phyloP scores from a whole-genome alignment of 257 asterid species.

The Penstemon eatonii region DNA sequence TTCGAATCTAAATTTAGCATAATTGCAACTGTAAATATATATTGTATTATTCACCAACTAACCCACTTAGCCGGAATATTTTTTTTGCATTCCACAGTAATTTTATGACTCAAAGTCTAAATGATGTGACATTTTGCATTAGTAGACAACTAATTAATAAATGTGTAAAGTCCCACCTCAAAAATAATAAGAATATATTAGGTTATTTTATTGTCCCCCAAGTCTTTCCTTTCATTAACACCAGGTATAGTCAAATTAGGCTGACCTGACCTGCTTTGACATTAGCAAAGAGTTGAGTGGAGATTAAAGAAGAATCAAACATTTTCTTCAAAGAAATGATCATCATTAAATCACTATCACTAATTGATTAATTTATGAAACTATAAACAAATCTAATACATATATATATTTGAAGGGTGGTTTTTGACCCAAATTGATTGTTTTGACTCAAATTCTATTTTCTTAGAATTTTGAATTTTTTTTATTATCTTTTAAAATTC shows the following conservation, averaged over 20 bases:
- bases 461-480: no score
- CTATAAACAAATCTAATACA: no score
- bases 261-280: not conserved
- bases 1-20: not conserved
- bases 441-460: no score
- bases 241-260: slow-evolving; percentile 8
- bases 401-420: no score
- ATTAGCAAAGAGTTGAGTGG: not conserved
- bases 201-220: not conserved
- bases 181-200: not conserved
- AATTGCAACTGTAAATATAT: slow-evolving; percentile 9
- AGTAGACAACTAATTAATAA: no score
- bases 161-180: slow-evolving; percentile 19
- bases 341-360: not conserved
- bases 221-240: not conserved
- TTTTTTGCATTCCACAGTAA: not conserved
- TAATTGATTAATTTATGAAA: no score
- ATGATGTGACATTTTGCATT: slow-evolving; percentile 16
- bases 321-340: no score
- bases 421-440: no score
- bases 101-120: slow-evolving; percentile 27
- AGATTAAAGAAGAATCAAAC: not conserved
- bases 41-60: slow-evolving; percentile 16
- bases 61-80: slow-evolving; percentile 13
- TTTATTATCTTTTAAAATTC: no score